phyloP scores from a whole-genome alignment of 129 eudicot species.

The Solidago caesia region DNA sequence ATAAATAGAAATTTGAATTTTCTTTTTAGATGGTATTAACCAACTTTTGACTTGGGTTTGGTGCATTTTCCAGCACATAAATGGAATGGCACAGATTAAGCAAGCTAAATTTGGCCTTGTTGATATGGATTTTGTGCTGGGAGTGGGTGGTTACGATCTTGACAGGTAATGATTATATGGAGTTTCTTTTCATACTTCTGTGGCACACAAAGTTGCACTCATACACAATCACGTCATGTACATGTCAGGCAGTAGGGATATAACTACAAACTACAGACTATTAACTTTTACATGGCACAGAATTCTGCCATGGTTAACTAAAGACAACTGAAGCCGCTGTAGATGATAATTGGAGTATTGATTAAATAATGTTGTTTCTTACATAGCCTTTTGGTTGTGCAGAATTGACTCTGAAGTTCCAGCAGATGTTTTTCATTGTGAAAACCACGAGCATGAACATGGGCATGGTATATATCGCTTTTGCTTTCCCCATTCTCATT shows the following conservation, averaged over 20 bases:
- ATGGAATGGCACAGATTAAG: constrained; percentile 86
- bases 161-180: constrained; percentile 61
- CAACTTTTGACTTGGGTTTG: constrained; percentile 21
- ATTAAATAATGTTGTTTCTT: constrained; percentile 2
- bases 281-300: not conserved
- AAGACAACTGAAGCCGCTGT: constrained; percentile 8
- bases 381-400: constrained; percentile 35
- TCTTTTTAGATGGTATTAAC: constrained; percentile 1
- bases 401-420: constrained; percentile 81
- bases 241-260: constrained; percentile 3
- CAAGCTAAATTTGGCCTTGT: constrained; percentile 70
- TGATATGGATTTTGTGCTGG: constrained; percentile 92
- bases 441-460: constrained; percentile 48
- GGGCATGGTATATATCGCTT: constrained; percentile 54
- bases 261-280: not conserved
- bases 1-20: not conserved
- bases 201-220: not conserved
- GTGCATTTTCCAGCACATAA: constrained; percentile 62
- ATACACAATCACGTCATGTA: constrained; percentile 6
- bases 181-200: constrained; percentile 1
- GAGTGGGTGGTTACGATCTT: constrained; percentile 97
- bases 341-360: not conserved
- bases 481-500: not conserved
- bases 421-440: constrained; percentile 52
- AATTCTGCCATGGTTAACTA: constrained; percentile 2